Evolutionary conservation across 768 basidiomycete species (phyloP).

Genomic region (Rhizopogon vulgaris): DNA sequence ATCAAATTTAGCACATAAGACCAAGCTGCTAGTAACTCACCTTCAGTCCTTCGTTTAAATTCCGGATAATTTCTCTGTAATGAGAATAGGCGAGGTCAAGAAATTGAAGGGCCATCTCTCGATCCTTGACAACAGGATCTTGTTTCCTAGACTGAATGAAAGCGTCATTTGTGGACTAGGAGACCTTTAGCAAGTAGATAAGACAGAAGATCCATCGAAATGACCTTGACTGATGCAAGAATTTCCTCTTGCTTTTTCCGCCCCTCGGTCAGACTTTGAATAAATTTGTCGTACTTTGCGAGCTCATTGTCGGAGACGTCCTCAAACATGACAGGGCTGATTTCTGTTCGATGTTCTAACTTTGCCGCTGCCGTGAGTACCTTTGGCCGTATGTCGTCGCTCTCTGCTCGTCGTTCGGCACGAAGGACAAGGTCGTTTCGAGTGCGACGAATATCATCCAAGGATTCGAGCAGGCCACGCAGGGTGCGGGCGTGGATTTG

Average conservation of each 20-base stretch:
- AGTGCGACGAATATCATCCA: constrained; percentile 64
- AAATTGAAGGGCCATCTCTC: constrained; percentile 76
- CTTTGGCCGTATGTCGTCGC: constrained; percentile 68
- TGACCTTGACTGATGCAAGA: constrained; percentile 63
- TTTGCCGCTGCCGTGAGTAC: constrained; percentile 62
- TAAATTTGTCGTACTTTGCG: constrained; percentile 72
- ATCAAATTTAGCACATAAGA: background rate
- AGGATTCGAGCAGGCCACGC: constrained; percentile 67
- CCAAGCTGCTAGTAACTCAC: constrained; percentile 29
- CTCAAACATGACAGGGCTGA: constrained; percentile 85
- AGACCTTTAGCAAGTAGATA: background rate
- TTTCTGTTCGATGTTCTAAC: constrained; percentile 61
- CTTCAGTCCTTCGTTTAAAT: constrained; percentile 86
- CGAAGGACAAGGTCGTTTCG: constrained; percentile 59
- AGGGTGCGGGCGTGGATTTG: constrained; percentile 63
- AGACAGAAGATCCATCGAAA: constrained; percentile 8
- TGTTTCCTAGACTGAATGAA: constrained; percentile 77
- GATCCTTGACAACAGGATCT: constrained; percentile 69
- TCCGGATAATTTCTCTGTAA: constrained; percentile 77
- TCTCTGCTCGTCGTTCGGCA: constrained; percentile 52
- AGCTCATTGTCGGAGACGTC: constrained; percentile 74
- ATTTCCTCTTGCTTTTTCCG: constrained; percentile 59
- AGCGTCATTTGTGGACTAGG: constrained; percentile 57
- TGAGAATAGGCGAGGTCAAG: constrained; percentile 84
- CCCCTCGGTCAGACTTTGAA: constrained; percentile 50